Evolutionary conservation across 1,284 basidiomycete genomes (phyloP).

Genomic region (Blastosporella zonata): DNA sequence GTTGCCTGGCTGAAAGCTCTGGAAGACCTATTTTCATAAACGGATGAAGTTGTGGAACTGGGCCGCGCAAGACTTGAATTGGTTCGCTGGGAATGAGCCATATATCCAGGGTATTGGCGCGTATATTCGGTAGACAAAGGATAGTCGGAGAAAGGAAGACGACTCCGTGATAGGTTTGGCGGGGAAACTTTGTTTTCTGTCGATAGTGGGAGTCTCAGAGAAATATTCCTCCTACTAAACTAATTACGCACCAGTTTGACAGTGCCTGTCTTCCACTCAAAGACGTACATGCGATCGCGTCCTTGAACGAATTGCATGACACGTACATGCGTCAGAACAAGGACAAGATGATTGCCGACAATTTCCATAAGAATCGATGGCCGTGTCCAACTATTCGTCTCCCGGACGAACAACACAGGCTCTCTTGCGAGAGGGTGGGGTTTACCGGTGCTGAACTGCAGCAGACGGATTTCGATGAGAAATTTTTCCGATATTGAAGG

Average conservation of each 20-base stretch:
- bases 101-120: conserved; percentile 9
- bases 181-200: conserved; percentile 25
- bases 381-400: conserved; percentile 15
- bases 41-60: background rate
- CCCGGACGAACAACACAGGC: conserved; percentile 31
- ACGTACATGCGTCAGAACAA: conserved; percentile 33
- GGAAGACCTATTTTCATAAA: too few species aligned
- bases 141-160: conserved; percentile 38
- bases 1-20: too few species aligned
- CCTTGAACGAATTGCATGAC: conserved; percentile 19
- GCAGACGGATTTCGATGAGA: conserved; percentile 30
- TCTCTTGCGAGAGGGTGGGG: conserved; percentile 39
- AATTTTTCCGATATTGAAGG: background rate
- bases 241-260: conserved; percentile 32
- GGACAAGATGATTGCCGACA: conserved; percentile 43
- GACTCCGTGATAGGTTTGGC: conserved; percentile 36
- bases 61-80: background rate
- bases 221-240: background rate
- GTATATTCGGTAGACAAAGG: conserved; percentile 40
- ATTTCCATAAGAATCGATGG: conserved; percentile 45
- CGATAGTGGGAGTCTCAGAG: background rate
- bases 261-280: conserved; percentile 40
- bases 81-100: conserved; percentile 9
- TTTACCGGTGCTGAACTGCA: conserved; percentile 40
- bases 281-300: conserved; percentile 35